Percentiles rank a stretch among this genome's conserved stretches.
Evolutionary conservation across 345 rosid species (phyloP).

Genomic region (Hibiscus mutabilis): DNA sequence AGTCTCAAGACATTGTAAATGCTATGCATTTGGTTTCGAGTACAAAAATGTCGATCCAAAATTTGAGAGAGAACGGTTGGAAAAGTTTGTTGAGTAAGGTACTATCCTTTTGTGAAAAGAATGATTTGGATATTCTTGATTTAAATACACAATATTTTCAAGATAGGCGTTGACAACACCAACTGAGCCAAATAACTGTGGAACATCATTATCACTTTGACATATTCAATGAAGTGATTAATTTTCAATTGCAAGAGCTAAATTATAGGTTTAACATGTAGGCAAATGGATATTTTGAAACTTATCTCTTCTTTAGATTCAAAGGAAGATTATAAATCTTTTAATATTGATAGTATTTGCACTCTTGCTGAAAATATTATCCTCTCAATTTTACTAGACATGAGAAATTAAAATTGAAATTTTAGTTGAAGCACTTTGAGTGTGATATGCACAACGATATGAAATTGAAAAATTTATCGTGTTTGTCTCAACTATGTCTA

Average conservation of each 20-base stretch:
- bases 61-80: no score
- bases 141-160: not conserved
- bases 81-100: not conserved
- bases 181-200: not conserved
- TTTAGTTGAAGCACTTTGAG: no score
- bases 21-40: not conserved
- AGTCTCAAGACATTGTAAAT: not conserved
- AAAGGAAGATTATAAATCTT: not conserved
- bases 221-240: not conserved
- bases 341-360: no score
- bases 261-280: not conserved
- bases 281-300: not conserved
- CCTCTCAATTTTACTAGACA: no score
- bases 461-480: no score
- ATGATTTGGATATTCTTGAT: not conserved
- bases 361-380: not conserved
- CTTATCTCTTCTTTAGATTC: not conserved
- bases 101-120: not conserved
- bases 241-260: not conserved
- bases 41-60: no score
- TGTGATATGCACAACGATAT: no score
- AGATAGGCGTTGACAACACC: not conserved
- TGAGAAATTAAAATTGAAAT: no score
- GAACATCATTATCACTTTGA: not conserved
- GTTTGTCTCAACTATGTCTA: no score